phyloP scores from a whole-genome alignment of 2,329 filamentous ascomycete species.

The Lecanicillium sp. region DNA sequence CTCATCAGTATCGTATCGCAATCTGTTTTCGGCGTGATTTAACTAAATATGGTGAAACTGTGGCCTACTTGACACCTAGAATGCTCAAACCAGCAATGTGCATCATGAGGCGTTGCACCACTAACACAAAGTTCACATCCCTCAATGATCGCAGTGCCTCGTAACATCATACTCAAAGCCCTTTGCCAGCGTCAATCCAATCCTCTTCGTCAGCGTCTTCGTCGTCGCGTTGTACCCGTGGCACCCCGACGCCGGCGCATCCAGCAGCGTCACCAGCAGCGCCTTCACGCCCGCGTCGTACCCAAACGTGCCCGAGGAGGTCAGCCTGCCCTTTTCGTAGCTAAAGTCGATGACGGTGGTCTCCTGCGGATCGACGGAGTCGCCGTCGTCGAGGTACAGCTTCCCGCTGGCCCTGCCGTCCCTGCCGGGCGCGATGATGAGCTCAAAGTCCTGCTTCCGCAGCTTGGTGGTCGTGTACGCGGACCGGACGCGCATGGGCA shows the following conservation, averaged over 20 bases:
- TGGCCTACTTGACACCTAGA: too few relatives aligned
- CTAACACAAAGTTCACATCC: conserved; percentile 9
- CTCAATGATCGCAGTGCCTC: background rate
- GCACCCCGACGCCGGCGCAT: background rate
- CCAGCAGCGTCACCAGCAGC: background rate
- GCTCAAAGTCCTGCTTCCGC: conserved; percentile 58
- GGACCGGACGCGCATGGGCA: conserved; percentile 49
- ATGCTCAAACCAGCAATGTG: too few relatives aligned
- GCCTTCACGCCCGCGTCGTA: background rate
- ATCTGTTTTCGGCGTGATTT: too few relatives aligned
- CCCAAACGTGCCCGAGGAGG: background rate
- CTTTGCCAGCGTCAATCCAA: background rate
- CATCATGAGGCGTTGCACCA: too few relatives aligned
- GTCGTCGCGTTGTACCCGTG: background rate
- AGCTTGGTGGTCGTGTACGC: conserved; percentile 59
- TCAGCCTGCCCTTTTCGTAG: background rate
- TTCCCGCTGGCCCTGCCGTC: background rate
- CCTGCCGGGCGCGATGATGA: conserved; percentile 54
- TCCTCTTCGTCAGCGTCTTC: background rate
- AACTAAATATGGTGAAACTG: too few relatives aligned
- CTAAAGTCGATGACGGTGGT: background rate
- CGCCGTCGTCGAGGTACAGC: background rate
- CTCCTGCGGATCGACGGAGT: background rate
- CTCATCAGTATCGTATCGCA: too few relatives aligned
- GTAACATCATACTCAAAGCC: background rate